Percentiles rank a stretch among this genome's conserved stretches.
These are phyloP conservation scores for Wickerhamomyces tratensis DNA, from an alignment of 805 yeast species.

Conservation along the genomic window DNA sequence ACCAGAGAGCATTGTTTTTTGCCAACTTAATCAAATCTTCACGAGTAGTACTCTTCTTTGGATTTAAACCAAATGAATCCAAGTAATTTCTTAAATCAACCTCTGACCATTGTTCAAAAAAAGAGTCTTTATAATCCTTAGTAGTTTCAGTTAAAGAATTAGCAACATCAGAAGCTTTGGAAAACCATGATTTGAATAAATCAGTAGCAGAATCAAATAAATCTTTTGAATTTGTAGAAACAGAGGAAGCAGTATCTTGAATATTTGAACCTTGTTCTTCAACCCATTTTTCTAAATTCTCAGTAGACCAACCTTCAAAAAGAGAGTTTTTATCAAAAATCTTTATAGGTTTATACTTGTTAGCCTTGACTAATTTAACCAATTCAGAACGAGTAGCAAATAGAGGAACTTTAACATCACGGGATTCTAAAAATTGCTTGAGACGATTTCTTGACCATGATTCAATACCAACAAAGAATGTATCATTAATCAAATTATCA, in stretches of 20 bases:
- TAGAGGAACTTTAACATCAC: constrained; percentile 29
- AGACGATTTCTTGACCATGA: constrained; percentile 37
- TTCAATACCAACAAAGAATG: constrained; percentile 35
- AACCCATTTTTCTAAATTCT: constrained; percentile 31
- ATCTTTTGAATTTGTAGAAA: constrained; percentile 11
- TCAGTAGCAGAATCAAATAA: constrained; percentile 14
- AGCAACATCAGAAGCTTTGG: not conserved
- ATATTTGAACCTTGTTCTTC: constrained; percentile 16
- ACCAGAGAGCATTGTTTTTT: constrained; percentile 31
- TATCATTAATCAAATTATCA: constrained; percentile 31
- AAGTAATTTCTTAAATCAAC: constrained; percentile 33
- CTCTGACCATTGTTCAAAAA: constrained; percentile 31
- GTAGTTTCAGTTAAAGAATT: constrained; percentile 3
- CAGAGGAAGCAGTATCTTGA: constrained; percentile 14
- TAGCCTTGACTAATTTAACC: constrained; percentile 27
- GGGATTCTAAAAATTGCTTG: constrained; percentile 28
- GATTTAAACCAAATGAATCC: constrained; percentile 29
- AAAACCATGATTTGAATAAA: not conserved
- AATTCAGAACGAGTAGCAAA: constrained; percentile 31
- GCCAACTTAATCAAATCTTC: constrained; percentile 29
- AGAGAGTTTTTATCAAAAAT: constrained; percentile 20
- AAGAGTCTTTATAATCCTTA: constrained; percentile 9
- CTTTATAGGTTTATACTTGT: constrained; percentile 26
- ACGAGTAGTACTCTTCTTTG: constrained; percentile 17
- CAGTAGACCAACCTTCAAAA: constrained; percentile 29